Base-by-base conservation (phyloP, 352 stramenopile genomes). In the Pilasporangium apinafurcum region DNA sequence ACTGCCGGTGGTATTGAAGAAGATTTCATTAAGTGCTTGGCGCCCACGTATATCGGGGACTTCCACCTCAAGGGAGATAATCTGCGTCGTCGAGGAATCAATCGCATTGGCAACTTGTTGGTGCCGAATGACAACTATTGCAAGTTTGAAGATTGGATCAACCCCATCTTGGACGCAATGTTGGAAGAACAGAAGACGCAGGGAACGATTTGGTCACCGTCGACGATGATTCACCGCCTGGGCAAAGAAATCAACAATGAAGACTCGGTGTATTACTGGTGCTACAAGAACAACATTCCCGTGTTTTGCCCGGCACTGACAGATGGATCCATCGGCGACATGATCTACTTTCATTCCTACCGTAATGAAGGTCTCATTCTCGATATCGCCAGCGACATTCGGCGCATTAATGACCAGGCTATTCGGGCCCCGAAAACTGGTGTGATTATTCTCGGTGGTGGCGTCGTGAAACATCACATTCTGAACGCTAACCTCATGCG, bases 271-370 rank as follows among this genome's bases (percentile, higher is more conserved):
- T 98, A 99, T 59, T 99, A 99, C 69, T 99, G 97, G 97, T 90
- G 81, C 37, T 92, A 96, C 53, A 99, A 98, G 73, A 99, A 99
- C 78, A 66, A 98, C 56, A 99, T 99, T 60, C 97, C 97, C 5
- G 92, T 99, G 6, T 99, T 99, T 65, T 99, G 96, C 60, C 97
- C 97, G 0, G 96, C 96, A 12, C 69, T 99, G 31, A 99, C 97
- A 26, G 97, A 99, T 68, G 97, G 97, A 36, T 98, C 86, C 32
- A 95, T 99, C 45, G 97, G 97, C 28, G 97, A 99, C 62, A 99
- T 99, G 97, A 89, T 99, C n/a, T 99, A 98, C 79, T 99, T 99
- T 61, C 96, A 99, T 67, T 98, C 92, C 46, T 99, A 99, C 81
- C 98, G 98, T 59, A 87, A 96, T 17, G 83, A 92, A 32, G 97